A percentile compares a stretch with the other conserved stretches of the same genome.
Evolutionary conservation across 2,329 filamentous ascomycete species (phyloP).

Genomic region (Xylaria multiplex): DNA sequence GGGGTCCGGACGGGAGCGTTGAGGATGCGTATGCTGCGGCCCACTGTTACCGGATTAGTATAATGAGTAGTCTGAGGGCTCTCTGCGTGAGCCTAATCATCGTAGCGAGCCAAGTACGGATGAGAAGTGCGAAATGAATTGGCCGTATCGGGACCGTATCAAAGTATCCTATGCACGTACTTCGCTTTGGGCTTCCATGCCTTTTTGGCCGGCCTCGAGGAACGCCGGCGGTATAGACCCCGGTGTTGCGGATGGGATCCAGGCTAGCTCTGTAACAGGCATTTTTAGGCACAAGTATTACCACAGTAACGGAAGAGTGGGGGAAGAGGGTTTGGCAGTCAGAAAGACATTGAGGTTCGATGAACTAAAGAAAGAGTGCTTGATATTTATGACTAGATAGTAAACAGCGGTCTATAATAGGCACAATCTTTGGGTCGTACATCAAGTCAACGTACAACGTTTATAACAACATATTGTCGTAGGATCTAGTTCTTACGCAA

Average conservation of each 20-base stretch:
- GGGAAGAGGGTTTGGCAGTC: background rate
- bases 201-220: slow-evolving; percentile 22
- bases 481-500: slow-evolving; percentile 20
- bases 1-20: slow-evolving; percentile 26
- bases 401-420: background rate
- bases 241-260: slow-evolving; percentile 35
- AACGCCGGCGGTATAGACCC: slow-evolving; percentile 30
- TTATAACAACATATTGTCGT: background rate
- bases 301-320: background rate
- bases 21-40: slow-evolving; percentile 24
- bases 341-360: no score
- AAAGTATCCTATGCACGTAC: slow-evolving; percentile 17
- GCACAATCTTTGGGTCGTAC: background rate
- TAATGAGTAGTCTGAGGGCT: background rate
- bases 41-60: slow-evolving; percentile 29
- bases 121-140: background rate
- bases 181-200: slow-evolving; percentile 34
- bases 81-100: background rate
- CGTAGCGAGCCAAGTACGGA: background rate
- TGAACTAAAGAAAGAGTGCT: background rate
- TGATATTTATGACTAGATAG: background rate
- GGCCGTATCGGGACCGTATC: background rate
- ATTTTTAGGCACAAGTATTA: slow-evolving; percentile 22
- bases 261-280: slow-evolving; percentile 40
- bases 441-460: background rate